Conservation (phyloP, 2,329 filamentous ascomycete species). For the Didymella segeticola region DNA sequence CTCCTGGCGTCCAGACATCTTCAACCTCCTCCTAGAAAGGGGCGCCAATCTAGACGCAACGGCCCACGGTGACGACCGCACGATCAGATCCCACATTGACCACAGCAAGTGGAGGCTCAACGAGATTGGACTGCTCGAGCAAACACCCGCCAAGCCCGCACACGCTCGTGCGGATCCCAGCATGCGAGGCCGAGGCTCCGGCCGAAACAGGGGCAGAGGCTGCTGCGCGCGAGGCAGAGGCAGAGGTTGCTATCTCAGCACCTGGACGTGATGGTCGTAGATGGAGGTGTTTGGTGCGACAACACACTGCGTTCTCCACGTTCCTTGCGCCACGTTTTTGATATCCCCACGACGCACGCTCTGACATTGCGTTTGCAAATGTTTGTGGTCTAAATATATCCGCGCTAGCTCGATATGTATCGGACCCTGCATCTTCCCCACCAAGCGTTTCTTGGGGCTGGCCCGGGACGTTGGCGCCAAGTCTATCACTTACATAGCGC, state of each 20-base stretch:
- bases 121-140: not conserved
- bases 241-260: too few relatives aligned
- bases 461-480: constrained; percentile 7
- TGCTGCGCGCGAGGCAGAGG: not conserved
- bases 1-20: not conserved
- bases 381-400: constrained; percentile 1
- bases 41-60: not conserved
- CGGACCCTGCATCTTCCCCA: constrained; percentile 5
- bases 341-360: not conserved
- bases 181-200: not conserved
- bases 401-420: not conserved
- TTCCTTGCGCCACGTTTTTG: constrained; percentile 7
- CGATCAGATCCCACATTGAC: not conserved
- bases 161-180: not conserved
- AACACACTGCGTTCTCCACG: not conserved
- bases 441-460: constrained; percentile 6
- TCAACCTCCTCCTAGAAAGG: constrained; percentile 3
- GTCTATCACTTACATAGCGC: constrained; percentile 9
- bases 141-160: not conserved
- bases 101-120: not conserved
- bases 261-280: not conserved
- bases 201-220: not conserved
- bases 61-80: not conserved
- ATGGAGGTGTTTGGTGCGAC: not conserved
- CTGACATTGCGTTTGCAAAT: constrained; percentile 10